phyloP scores from a whole-genome alignment of 23 red algal species.

The Gracilaria caudata region DNA sequence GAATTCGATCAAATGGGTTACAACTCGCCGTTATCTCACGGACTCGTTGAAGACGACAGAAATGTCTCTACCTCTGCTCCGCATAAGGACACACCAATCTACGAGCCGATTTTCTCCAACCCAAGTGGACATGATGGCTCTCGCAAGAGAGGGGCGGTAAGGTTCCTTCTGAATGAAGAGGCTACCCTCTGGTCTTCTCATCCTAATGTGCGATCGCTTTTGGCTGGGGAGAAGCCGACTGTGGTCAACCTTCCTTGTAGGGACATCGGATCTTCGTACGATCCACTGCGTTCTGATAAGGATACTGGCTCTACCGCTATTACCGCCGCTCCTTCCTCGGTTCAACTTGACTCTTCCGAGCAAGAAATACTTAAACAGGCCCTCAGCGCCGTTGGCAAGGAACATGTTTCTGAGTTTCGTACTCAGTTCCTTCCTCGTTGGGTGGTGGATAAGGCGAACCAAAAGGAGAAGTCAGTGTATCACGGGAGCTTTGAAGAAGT shows the following conservation, averaged over 20 bases:
- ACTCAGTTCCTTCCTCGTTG: conserved; percentile 39
- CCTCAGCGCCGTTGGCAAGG: not conserved
- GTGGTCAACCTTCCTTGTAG: not conserved
- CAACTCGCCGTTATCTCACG: not conserved
- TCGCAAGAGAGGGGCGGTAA: no score
- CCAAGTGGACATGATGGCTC: no score
- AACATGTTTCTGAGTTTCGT: conserved; percentile 5
- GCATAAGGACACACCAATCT: not conserved
- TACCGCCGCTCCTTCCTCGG: no score
- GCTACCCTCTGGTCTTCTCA: no score
- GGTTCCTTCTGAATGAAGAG: no score
- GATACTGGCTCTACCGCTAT: not conserved
- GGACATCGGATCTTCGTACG: not conserved
- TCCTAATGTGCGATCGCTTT: no score
- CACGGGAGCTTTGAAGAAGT: not conserved
- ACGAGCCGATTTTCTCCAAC: no score
- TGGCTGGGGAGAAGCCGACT: not conserved
- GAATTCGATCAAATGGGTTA: conserved; percentile 17
- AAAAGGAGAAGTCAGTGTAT: conserved; percentile 23
- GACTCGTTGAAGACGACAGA: not conserved
- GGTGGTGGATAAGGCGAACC: conserved; percentile 32
- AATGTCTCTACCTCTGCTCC: no score
- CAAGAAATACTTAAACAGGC: conserved; percentile 9
- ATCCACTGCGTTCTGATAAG: conserved; percentile 21
- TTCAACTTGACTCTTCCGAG: not conserved